Evolutionary conservation across 1,284 basidiomycete species (phyloP).

Genomic region (Acaromyces ingoldii): DNA sequence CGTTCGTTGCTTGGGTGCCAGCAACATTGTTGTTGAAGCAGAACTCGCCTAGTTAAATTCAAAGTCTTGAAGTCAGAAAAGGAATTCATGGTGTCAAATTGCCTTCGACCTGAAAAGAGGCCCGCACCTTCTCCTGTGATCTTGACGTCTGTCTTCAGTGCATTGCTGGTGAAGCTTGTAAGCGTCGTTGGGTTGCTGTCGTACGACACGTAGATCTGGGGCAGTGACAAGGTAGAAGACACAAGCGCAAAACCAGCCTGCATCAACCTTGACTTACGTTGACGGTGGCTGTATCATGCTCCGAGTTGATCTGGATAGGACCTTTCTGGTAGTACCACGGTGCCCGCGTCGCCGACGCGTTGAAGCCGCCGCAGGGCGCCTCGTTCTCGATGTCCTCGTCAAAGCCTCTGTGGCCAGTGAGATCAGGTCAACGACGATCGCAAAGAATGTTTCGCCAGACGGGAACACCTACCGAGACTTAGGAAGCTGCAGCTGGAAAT

Average conservation of each 20-base stretch:
- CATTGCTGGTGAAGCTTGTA: background rate
- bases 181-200: background rate
- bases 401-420: background rate
- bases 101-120: background rate
- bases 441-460: too few species aligned
- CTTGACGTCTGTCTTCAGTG: background rate
- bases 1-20: background rate
- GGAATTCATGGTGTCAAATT: background rate
- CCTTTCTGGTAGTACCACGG: background rate
- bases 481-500: too few species aligned
- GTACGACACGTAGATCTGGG: too few species aligned
- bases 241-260: too few species aligned
- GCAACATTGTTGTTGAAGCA: background rate
- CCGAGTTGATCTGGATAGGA: background rate
- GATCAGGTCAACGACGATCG: too few species aligned
- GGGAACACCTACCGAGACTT: too few species aligned
- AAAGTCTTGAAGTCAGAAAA: background rate
- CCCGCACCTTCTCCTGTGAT: conserved; percentile 1
- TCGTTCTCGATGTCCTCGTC: background rate
- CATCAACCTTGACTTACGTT: too few species aligned
- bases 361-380: background rate
- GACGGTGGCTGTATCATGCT: conserved; percentile 1
- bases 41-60: background rate
- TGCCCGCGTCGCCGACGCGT: background rate
- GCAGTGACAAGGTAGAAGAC: too few species aligned